These are phyloP conservation scores for Nothomitra cinnamomea DNA, from an alignment of 2,329 filamentous ascomycete species.

Conservation along the genomic window DNA sequence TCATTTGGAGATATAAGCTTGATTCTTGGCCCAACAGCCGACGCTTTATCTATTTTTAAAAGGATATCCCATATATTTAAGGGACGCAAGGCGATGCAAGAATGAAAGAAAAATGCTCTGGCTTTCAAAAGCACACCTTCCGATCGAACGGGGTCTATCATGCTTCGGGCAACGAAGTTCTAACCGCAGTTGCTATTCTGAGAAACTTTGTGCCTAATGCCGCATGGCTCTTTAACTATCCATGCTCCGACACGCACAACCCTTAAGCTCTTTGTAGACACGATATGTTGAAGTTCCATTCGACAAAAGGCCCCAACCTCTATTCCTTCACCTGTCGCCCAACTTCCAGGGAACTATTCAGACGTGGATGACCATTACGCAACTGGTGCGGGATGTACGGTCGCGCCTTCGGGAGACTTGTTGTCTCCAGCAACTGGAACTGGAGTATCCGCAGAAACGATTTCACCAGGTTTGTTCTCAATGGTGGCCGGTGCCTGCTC, in stretches of 20 bases:
- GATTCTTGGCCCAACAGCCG: neutral
- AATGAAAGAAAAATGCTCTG: no score
- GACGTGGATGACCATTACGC: no score
- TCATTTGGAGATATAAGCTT: neutral
- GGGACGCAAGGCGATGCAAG: no score
- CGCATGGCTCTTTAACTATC: neutral
- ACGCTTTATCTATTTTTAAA: neutral
- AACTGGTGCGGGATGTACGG: neutral
- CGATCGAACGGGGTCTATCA: no score
- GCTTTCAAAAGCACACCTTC: no score
- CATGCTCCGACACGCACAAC: no score
- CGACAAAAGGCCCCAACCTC: neutral
- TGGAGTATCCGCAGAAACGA: neutral
- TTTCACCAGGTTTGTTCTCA: constrained; percentile 6
- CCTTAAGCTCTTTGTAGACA: neutral
- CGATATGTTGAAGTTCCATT: neutral
- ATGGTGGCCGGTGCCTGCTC: constrained; percentile 15
- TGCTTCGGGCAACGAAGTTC: no score
- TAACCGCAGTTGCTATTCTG: neutral
- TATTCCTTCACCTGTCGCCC: neutral
- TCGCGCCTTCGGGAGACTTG: neutral
- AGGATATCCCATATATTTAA: no score
- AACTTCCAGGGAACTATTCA: neutral
- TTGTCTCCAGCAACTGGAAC: neutral
- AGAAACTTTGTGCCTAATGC: neutral